phyloP scores from a whole-genome alignment of 2,329 filamentous ascomycete species.

The Alternaria sp. region DNA sequence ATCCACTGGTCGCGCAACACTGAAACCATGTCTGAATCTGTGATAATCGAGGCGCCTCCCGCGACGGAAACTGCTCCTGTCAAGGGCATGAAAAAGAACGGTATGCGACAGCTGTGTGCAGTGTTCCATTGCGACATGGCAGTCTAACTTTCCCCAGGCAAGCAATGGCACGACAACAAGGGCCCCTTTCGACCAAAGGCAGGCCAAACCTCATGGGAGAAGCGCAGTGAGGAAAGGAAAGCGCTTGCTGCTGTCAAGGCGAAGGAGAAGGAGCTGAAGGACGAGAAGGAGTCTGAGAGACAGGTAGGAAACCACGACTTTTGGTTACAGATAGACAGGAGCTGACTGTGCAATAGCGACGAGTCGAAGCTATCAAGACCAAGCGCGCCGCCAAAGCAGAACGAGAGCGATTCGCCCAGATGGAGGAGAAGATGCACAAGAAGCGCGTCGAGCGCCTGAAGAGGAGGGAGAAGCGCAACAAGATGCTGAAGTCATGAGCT shows the following conservation, averaged over 20 bases:
- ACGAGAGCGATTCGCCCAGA: constrained; percentile 87
- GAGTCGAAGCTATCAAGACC: constrained; percentile 81
- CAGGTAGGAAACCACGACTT: constrained; percentile 65
- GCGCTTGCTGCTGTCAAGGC: constrained; percentile 80
- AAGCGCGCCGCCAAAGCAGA: constrained; percentile 89
- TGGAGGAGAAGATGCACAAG: constrained; percentile 97
- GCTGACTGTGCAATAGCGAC: constrained; percentile 60
- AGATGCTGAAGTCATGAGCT: constrained; percentile 64
- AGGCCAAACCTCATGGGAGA: constrained; percentile 79
- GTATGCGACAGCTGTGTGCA: constrained; percentile 53
- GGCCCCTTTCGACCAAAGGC: constrained; percentile 83
- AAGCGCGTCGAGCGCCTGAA: constrained; percentile 93
- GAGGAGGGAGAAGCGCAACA: constrained; percentile 96
- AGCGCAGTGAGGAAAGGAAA: constrained; percentile 73
- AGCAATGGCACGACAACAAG: constrained; percentile 89
- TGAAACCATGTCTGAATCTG: constrained; percentile 37
- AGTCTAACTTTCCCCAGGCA: constrained; percentile 65
- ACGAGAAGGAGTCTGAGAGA: constrained; percentile 89
- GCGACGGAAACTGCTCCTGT: constrained; percentile 45
- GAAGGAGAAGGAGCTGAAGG: constrained; percentile 90
- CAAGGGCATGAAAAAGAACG: constrained; percentile 80
- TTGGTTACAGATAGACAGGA: not conserved
- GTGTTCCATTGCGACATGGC: not conserved
- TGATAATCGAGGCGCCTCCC: constrained; percentile 51
- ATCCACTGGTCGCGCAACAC: constrained; percentile 15